Evolutionary conservation across 2,329 filamentous ascomycete species (phyloP).

Genomic region (Zelopaecilomyces penicillatus): DNA sequence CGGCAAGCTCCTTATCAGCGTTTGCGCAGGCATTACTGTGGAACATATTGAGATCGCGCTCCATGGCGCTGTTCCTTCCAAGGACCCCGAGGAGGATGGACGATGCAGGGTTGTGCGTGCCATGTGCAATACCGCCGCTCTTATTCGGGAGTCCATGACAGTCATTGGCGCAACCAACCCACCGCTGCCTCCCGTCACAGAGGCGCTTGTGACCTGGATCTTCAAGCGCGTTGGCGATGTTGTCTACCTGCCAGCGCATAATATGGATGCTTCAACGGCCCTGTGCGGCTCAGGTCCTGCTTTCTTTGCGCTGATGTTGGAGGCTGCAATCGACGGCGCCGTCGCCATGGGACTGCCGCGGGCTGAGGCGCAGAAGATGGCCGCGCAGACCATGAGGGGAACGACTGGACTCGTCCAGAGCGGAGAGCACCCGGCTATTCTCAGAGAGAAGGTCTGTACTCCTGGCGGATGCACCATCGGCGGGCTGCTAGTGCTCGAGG

Average conservation of each 20-base stretch:
- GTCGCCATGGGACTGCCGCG: constrained; percentile 72
- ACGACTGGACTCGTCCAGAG: constrained; percentile 59
- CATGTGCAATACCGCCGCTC: constrained; percentile 77
- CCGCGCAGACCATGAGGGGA: constrained; percentile 70
- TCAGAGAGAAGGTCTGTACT: constrained; percentile 69
- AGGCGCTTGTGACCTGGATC: constrained; percentile 62
- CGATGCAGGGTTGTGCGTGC: constrained; percentile 63
- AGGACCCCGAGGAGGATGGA: constrained; percentile 36
- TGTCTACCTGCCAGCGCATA: constrained; percentile 54
- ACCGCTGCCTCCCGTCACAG: constrained; percentile 44
- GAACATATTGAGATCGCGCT: constrained; percentile 58
- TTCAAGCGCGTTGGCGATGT: constrained; percentile 68
- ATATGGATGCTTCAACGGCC: constrained; percentile 67
- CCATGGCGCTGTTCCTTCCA: constrained; percentile 45
- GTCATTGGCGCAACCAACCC: constrained; percentile 60
- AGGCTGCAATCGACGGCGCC: constrained; percentile 67
- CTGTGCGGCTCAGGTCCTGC: constrained; percentile 68
- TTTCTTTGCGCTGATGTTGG: constrained; percentile 67
- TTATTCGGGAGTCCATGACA: constrained; percentile 75
- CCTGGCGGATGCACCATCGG: constrained; percentile 73
- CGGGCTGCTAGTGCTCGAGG: constrained; percentile 64
- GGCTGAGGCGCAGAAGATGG: constrained; percentile 66
- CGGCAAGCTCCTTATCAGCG: constrained; percentile 75
- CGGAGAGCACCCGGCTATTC: constrained; percentile 66
- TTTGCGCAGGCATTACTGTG: constrained; percentile 68